Evolutionary conservation across 139 green algal species (phyloP), one percentile per base, ranked within the genome.

Genomic region (Trebouxia sp.): DNA sequence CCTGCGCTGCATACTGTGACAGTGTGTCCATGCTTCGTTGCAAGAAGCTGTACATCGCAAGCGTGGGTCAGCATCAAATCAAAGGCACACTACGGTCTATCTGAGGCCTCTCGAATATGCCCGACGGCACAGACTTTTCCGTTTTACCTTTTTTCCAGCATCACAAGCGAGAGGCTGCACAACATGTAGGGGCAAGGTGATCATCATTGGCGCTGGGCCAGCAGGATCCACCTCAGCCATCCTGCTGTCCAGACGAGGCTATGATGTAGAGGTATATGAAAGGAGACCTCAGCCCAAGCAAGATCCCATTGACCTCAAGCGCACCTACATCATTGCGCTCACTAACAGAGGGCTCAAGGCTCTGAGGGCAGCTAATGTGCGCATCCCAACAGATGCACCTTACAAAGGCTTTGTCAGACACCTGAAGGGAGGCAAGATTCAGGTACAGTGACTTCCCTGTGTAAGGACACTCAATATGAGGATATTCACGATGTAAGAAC

Each of bases 221-320:
- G 87, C 78, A 14, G 87, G 87, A 17, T 85, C 83, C 11, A 82
- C 79, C 6, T 82, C 87, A 30, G 89, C 89, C 37, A 88, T 90
- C 74, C 84, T 87, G 38, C 81, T 92, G 24, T 86, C 89, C 0
- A 75, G 69, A 17, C 78, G 88, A 37, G 87, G 89, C 50, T 92
- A 89, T 67, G 65, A 0, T 28, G 87, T 92, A 9, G 84, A 92
- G n/a, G 88, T 93, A 41, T 92, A 84, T 75, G 89, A 93, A 74
- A 66, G 81, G 6, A 82, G 89, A 0, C 85, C 87, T 1, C 85
- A 93, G 82, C 89, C 89, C 12, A 45, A 70, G 28, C 65, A 70
- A 55, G 75, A 80, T 38, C 41, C 39, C 20, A 58, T 72, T 37
- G 45, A 55, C 45, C 43, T 47, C 20, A 62, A 38, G 6, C 48